These are phyloP conservation scores for Tillandsia leiboldiana DNA, from an alignment of 176 grass and related monocot genomes.

Conservation along the genomic window DNA sequence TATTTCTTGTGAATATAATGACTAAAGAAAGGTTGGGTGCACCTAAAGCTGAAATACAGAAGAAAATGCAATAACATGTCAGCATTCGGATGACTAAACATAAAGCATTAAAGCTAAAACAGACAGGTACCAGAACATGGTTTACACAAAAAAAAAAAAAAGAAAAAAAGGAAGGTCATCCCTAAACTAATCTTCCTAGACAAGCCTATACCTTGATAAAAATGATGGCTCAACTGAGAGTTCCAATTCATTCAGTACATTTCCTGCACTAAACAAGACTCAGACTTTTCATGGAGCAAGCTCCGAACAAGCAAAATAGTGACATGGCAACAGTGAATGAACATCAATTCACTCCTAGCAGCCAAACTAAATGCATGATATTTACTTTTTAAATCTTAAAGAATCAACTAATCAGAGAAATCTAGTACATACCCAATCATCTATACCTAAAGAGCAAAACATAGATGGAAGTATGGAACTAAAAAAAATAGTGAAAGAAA, in stretches of 20 bases:
- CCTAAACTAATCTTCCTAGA: slow-evolving; percentile 14
- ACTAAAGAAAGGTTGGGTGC: neutral
- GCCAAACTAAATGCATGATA: neutral
- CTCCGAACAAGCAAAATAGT: neutral
- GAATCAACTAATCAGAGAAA: neutral
- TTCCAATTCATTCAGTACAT: neutral
- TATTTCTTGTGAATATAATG: neutral
- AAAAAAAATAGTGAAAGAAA: neutral
- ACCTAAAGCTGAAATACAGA: neutral
- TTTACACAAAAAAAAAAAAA: neutral
- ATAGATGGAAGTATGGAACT: slow-evolving; percentile 5
- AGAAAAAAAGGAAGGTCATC: slow-evolving; percentile 17
- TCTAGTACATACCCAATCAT: neutral
- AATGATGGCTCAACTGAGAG: neutral
- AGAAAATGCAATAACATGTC: neutral
- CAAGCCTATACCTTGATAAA: neutral
- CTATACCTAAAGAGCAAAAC: neutral
- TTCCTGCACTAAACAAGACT: neutral
- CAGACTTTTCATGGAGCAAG: neutral
- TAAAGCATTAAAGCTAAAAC: neutral
- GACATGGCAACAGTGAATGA: neutral
- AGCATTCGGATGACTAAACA: neutral
- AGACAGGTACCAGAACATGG: neutral
- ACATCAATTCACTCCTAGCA: neutral
- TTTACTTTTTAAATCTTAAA: neutral